These are phyloP conservation scores for Trametes punicea DNA, from an alignment of 768 basidiomycete genomes.

Conservation along the genomic window DNA sequence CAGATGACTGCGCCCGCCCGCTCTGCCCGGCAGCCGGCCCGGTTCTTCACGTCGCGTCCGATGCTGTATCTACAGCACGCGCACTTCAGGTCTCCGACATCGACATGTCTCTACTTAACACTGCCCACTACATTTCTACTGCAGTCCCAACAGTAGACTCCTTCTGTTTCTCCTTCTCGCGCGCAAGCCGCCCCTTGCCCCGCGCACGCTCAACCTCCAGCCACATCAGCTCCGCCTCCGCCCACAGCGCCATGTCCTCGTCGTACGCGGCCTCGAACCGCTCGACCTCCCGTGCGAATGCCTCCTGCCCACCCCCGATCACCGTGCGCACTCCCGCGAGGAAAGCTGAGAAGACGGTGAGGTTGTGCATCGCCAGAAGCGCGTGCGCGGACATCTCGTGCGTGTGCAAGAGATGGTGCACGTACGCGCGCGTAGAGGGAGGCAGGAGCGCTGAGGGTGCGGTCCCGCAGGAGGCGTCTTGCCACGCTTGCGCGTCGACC, in stretches of 20 bases:
- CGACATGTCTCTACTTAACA: too few species aligned
- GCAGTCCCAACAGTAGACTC: conserved; percentile 20
- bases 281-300: conserved; percentile 45
- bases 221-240: conserved; percentile 56
- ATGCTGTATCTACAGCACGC: too few species aligned
- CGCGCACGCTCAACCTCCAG: conserved; percentile 62
- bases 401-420: conserved; percentile 83
- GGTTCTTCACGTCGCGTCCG: too few species aligned
- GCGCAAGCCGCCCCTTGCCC: conserved; percentile 70
- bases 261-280: conserved; percentile 54
- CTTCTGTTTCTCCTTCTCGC: conserved; percentile 52
- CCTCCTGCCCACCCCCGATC: conserved; percentile 19
- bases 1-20: too few species aligned
- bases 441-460: conserved; percentile 24
- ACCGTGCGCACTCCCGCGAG: conserved; percentile 52
- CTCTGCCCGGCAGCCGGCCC: too few species aligned
- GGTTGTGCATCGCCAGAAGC: conserved; percentile 72
- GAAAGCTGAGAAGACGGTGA: conserved; percentile 63
- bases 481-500: conserved; percentile 28
- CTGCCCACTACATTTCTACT: conserved; percentile 12
- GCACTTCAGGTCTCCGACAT: too few species aligned
- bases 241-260: conserved; percentile 42
- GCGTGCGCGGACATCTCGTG: conserved; percentile 90
- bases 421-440: conserved; percentile 54
- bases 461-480: neutral